Conservation (phyloP, 169 alveolate genomes). For the Besnoitia besnoiti region DNA sequence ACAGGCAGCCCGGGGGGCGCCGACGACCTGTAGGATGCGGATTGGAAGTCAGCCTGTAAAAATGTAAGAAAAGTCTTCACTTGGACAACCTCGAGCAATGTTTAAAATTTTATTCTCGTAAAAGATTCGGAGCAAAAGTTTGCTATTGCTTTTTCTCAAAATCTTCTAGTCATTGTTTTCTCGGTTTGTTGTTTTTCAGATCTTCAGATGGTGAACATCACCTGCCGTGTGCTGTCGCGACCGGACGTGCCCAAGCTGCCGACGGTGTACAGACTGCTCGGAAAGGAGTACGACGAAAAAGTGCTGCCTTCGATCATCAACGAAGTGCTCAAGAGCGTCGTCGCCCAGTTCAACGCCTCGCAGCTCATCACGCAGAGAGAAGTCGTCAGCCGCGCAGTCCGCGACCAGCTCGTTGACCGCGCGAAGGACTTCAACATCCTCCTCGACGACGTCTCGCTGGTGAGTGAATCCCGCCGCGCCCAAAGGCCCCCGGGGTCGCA, state of each 20-base stretch:
- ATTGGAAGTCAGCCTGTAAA: too few species aligned
- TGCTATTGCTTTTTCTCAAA: background rate
- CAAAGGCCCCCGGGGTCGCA: too few species aligned
- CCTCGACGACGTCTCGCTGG: constrained; percentile 95
- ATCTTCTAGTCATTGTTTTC: background rate
- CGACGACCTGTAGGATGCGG: too few species aligned
- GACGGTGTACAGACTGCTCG: constrained; percentile 77
- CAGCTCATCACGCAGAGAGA: constrained; percentile 96
- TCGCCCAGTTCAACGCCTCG: constrained; percentile 97
- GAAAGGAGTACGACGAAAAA: constrained; percentile 96
- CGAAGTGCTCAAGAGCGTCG: constrained; percentile 95
- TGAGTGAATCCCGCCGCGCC: too few species aligned
- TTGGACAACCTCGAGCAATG: too few species aligned
- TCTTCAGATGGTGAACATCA: constrained; percentile 92
- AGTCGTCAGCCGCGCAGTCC: constrained; percentile 83
- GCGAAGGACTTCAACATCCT: constrained; percentile 94
- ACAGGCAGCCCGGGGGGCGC: too few species aligned
- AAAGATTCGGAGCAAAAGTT: too few species aligned
- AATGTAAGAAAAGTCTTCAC: too few species aligned
- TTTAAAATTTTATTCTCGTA: too few species aligned
- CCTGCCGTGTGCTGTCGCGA: constrained; percentile 91
- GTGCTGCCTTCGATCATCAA: constrained; percentile 97
- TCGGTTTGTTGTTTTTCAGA: constrained; percentile 73
- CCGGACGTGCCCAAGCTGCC: constrained; percentile 73
- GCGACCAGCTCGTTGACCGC: constrained; percentile 92